Evolutionary conservation across 208 protist genomes (phyloP).

Genomic region (Leishmania turanica): DNA sequence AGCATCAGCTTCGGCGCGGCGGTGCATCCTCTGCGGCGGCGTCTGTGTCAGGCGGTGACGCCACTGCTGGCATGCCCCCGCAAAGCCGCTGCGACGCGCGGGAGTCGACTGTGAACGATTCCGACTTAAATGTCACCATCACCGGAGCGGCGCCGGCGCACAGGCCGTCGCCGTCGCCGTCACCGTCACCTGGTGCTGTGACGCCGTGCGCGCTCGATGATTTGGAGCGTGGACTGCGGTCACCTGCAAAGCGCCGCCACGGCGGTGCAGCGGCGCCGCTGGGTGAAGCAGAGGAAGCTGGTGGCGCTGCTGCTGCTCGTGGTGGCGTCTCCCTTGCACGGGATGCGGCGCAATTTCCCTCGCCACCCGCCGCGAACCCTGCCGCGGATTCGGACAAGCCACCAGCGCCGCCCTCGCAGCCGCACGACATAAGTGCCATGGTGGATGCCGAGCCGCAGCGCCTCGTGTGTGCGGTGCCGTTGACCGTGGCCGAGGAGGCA

Average conservation of each 20-base stretch:
- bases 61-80: neutral
- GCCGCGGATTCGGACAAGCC: neutral
- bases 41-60: neutral
- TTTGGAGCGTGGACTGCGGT: constrained; percentile 19
- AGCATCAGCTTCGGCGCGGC: constrained; percentile 27
- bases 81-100: neutral
- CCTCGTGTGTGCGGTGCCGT: constrained; percentile 39
- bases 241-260: neutral
- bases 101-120: constrained; percentile 14
- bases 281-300: neutral
- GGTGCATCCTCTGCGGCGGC: neutral
- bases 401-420: neutral
- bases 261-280: neutral
- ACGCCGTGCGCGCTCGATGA: constrained; percentile 20
- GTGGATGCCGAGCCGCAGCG: constrained; percentile 44
- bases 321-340: neutral
- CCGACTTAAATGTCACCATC: constrained; percentile 48
- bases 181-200: neutral
- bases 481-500: constrained; percentile 23
- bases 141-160: constrained; percentile 24
- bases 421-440: constrained; percentile 38
- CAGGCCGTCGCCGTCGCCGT: neutral
- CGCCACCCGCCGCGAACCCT: neutral
- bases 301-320: neutral
- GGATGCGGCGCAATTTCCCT: neutral